A percentile compares a stretch with the other conserved stretches of the same genome.
These are phyloP conservation scores for Aspergillus fructus DNA, from an alignment of 2,329 filamentous ascomycete genomes.

Conservation along the genomic window DNA sequence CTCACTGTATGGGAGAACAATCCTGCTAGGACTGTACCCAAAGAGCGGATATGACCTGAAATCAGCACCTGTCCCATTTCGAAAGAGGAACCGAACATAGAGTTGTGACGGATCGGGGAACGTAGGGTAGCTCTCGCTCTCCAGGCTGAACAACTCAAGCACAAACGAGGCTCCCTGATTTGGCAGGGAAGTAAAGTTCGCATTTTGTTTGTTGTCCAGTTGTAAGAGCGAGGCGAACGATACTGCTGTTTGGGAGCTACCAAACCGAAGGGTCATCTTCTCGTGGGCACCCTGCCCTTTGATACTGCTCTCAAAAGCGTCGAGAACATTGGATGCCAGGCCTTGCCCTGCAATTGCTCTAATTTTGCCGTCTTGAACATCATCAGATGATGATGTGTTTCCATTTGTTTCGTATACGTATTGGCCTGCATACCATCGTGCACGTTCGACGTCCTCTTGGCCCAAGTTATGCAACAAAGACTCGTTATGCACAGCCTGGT, in stretches of 20 bases:
- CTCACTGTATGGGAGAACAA: constrained; percentile 50
- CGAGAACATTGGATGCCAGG: constrained; percentile 39
- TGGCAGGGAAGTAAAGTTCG: constrained; percentile 51
- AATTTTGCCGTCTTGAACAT: constrained; percentile 28
- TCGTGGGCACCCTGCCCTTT: constrained; percentile 34
- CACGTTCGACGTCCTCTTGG: constrained; percentile 32
- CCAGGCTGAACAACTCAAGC: constrained; percentile 53
- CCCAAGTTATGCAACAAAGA: constrained; percentile 36
- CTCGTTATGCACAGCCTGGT: constrained; percentile 53
- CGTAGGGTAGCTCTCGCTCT: constrained; percentile 27
- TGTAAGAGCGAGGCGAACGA: constrained; percentile 51
- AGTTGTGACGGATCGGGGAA: constrained; percentile 49
- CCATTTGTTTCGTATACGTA: constrained; percentile 50
- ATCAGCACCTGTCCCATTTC: constrained; percentile 52
- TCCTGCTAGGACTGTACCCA: constrained; percentile 45
- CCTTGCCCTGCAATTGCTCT: constrained; percentile 46
- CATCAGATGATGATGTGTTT: constrained; percentile 38
- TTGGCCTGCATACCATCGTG: constrained; percentile 50
- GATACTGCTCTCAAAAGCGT: constrained; percentile 41
- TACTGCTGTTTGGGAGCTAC: constrained; percentile 50
- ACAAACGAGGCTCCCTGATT: constrained; percentile 49
- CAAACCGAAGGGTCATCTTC: constrained; percentile 52
- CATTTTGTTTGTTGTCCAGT: constrained; percentile 38
- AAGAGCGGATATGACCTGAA: constrained; percentile 52
- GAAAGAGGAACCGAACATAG: constrained; percentile 57